Conservation (phyloP, 495 filamentous ascomycete species). For the Penicillium paxilli region DNA sequence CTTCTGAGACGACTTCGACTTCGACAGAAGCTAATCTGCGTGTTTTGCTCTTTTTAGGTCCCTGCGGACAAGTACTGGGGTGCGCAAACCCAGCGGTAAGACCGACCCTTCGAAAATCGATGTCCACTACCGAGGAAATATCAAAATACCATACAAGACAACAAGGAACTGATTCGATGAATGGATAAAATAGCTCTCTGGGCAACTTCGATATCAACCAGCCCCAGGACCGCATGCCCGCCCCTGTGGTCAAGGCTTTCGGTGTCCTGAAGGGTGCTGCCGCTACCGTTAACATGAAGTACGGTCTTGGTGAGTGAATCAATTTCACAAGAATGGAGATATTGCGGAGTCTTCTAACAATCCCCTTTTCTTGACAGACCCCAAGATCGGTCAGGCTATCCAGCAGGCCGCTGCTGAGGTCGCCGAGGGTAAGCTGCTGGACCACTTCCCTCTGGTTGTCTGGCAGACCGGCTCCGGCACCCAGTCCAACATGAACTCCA, state of each 20-base stretch:
- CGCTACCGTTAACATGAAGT: slow-evolving; percentile 93
- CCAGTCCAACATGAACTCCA: slow-evolving; percentile 99
- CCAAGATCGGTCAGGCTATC: slow-evolving; percentile 89
- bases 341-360: background rate
- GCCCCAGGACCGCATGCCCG: slow-evolving; percentile 97
- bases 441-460: slow-evolving; percentile 98
- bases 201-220: slow-evolving; percentile 99
- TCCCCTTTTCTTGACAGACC: slow-evolving; percentile 52
- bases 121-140: background rate
- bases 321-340: background rate
- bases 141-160: background rate
- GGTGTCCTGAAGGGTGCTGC: slow-evolving; percentile 97
- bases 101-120: slow-evolving; percentile 10
- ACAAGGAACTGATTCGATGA: slow-evolving; percentile 16
- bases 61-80: slow-evolving; percentile 97
- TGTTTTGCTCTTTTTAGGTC: slow-evolving; percentile 55
- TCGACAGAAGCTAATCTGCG: slow-evolving; percentile 20
- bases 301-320: slow-evolving; percentile 75
- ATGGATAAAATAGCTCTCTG: slow-evolving; percentile 60
- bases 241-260: slow-evolving; percentile 87
- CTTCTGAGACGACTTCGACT: too few relatives aligned
- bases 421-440: slow-evolving; percentile 86
- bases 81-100: slow-evolving; percentile 90
- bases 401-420: slow-evolving; percentile 93
- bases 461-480: slow-evolving; percentile 99